These are phyloP conservation scores for Trichophyton verrucosum DNA, from an alignment of 2,329 filamentous ascomycete species.

Conservation along the genomic window DNA sequence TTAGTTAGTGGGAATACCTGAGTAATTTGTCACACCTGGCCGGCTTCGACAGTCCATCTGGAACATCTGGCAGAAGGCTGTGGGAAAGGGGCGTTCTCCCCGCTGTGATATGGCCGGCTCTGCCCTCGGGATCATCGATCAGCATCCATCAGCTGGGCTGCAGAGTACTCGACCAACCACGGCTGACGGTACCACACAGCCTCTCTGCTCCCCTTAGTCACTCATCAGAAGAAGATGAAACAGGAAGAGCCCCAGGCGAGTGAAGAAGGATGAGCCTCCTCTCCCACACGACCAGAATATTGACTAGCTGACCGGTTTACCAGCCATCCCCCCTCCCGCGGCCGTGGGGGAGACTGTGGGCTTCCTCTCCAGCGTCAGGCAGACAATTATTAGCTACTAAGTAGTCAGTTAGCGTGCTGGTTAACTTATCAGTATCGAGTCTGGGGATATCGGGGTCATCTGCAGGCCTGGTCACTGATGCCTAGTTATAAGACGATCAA, in stretches of 20 bases:
- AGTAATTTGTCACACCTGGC: background rate
- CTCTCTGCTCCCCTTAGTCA: background rate
- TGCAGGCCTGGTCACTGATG: background rate
- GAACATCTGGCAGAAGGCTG: conserved; percentile 1
- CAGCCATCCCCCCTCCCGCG: background rate
- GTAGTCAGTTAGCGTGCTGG: background rate
- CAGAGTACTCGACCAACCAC: background rate
- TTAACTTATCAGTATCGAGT: background rate
- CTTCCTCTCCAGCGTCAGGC: no score
- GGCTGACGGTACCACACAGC: background rate
- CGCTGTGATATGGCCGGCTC: background rate
- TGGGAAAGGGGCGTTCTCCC: background rate
- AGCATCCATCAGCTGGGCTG: background rate
- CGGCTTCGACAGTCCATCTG: background rate
- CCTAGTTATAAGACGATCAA: background rate
- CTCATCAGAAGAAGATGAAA: background rate
- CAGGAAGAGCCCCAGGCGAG: background rate
- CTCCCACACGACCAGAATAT: background rate
- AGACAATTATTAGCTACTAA: background rate
- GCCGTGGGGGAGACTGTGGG: background rate
- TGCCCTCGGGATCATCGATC: background rate
- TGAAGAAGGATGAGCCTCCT: background rate
- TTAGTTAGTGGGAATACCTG: background rate
- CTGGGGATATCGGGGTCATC: background rate
- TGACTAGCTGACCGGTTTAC: background rate